Evolutionary conservation across 495 filamentous ascomycete species (phyloP), one percentile per base, ranked within the genome.

Genomic region (Parathielavia hyrcaniae): DNA sequence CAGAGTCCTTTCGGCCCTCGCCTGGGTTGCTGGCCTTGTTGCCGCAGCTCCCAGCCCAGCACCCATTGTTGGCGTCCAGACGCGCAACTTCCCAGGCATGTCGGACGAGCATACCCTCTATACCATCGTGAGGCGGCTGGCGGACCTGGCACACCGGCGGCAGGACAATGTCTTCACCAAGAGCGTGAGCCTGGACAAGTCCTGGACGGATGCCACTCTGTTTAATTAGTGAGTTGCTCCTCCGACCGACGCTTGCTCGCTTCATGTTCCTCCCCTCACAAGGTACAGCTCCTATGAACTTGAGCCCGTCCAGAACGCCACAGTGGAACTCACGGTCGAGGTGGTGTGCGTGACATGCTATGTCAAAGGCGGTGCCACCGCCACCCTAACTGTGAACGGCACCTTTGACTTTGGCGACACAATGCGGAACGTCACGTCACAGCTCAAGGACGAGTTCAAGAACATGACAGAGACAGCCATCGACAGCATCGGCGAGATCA

Each of bases 301-400:
- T 30, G 14, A 23, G 30, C 23, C 5, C 6, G 16, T 41, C 9
- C 43, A 40, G 1, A 40, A 57, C 36, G 10, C 38, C 38, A n/a
- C 41, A 9, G 47, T 17, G 19, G 12, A 16, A 1, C 0, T 36
- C 2, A 43, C 34, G 20, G 57, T 78, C 14, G 69, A 76, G 58
- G 75, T 82, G 45, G 72, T 61, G 12, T 81, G 79, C 59, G 72
- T 67, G 13, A 73, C 67, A 17, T 82, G 79, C 58, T 83, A 82
- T 57, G 62, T 79, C 56, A 79, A 75, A 39, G 79, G 76, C 52
- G 60, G 59, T 10, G 75, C 72, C 14, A 77, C 66, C 5, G 71
- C 73, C 7, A 49, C 69, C 19, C 64, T 82, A 38, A 69, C 60
- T 0, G 61, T 78, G 30, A 63, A 69, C 17, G 67, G 68, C 32